Conservation (phyloP, 768 basidiomycete genomes). For the Rhodotorula kratochvilovae region DNA sequence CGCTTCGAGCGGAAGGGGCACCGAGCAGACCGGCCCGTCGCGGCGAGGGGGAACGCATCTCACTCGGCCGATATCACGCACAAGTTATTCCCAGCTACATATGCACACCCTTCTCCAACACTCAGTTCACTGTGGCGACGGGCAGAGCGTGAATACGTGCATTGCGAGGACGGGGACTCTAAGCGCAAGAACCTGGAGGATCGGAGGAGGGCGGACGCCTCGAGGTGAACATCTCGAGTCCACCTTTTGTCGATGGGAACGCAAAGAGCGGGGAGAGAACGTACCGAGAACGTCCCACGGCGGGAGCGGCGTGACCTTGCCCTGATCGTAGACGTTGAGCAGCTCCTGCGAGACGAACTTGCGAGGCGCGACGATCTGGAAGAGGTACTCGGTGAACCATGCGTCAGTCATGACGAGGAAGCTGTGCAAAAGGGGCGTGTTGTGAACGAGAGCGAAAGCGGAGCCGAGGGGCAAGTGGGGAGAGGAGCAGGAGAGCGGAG, state of each 20-base stretch:
- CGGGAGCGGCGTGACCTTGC: constrained; percentile 18
- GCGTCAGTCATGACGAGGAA: constrained; percentile 85
- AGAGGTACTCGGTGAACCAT: constrained; percentile 70
- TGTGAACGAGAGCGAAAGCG: too few relatives aligned
- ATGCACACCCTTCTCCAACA: too few relatives aligned
- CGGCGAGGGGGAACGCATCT: too few relatives aligned
- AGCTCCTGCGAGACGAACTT: constrained; percentile 71
- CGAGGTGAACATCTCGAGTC: neutral
- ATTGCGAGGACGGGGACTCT: too few relatives aligned
- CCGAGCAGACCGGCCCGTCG: too few relatives aligned
- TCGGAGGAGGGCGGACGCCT: too few relatives aligned
- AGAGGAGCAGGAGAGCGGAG: neutral
- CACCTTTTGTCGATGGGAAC: neutral
- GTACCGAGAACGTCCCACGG: constrained; percentile 8
- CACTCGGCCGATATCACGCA: too few relatives aligned
- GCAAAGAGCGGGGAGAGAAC: neutral
- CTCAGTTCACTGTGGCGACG: too few relatives aligned
- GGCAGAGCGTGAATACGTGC: too few relatives aligned
- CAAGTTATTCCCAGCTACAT: too few relatives aligned
- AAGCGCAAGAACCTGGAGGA: too few relatives aligned
- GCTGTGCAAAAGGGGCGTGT: constrained; percentile 49
- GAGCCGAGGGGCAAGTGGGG: neutral
- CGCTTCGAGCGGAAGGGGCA: too few relatives aligned
- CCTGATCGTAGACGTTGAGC: constrained; percentile 68
- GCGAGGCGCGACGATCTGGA: constrained; percentile 80